Evolutionary conservation across 1,284 basidiomycete genomes (phyloP), one percentile per base, ranked within the genome.

Genomic region (Boletus semigastroideus): DNA sequence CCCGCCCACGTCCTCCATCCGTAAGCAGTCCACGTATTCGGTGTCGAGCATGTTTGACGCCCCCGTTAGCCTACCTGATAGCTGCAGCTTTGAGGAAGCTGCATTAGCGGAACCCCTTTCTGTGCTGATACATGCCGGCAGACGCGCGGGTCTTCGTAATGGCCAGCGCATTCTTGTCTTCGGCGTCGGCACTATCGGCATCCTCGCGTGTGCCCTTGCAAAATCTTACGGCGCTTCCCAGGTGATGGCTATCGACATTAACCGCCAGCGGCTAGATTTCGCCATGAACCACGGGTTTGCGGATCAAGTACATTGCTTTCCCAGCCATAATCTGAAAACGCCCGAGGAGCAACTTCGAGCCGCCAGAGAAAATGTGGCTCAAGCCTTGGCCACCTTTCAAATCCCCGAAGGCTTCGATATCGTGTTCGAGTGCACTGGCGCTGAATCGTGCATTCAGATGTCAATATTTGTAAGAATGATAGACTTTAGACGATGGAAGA

Each of bases 351-450:
- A 82, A 55, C 77, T 92, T 34, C 79, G 82, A 48, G 77, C 76
- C 5, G 85, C 87, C 13, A 86, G 87, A 67, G 81, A 84, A 55
- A 80, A 72, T 54, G 76, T 81, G 6, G 69, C 74, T 25, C 66
- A 72, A 34, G 77, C 83, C 17, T 72, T 93, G 61, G 68, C 76
- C 57, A 68, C 78, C 55, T 86, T 87, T 63, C 77, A 74, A 50
- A 74, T 83, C 53, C 76, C 78, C 20, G 85, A 91, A 30, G 94
- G 94, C 13, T 96, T 94, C 71, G 94, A 98, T 71, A 77, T 90
- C 60, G 87, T 97, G 34, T 92, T 94, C 63, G 95, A 98, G 71
- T 98, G 95, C 72, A 96, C 94, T 6, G 95, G 95, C 59, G 93
- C 93, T 2, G 93, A 95, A 70, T 78, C 83, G 28, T 92, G 89